Evolutionary conservation across 306 rosid genomes (phyloP).

Genomic region (Luffa acutangula): DNA sequence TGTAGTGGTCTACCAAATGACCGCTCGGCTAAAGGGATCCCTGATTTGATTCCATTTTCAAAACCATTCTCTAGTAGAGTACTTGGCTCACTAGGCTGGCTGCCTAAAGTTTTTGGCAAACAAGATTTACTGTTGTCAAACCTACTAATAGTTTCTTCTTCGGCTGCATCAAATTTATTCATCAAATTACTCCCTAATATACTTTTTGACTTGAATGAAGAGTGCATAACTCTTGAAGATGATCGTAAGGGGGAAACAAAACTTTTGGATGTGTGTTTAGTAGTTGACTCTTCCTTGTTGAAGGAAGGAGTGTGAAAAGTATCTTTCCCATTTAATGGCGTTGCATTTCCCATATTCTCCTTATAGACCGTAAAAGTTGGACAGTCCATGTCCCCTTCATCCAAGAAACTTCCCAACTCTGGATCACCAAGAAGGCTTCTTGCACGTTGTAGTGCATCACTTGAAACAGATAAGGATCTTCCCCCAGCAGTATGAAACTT

Average conservation of each 20-base stretch:
- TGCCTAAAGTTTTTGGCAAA: conserved; percentile 22
- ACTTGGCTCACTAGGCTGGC: conserved; percentile 10
- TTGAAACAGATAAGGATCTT: conserved; percentile 71
- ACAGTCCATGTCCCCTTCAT: conserved; percentile 29
- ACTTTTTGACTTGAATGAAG: conserved; percentile 26
- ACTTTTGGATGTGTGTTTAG: conserved; percentile 19
- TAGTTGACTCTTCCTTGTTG: conserved; percentile 7
- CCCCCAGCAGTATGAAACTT: conserved; percentile 83
- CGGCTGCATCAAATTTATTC: conserved; percentile 51
- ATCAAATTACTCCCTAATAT: conserved; percentile 53
- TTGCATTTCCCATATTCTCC: conserved; percentile 4
- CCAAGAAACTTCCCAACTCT: conserved; percentile 54
- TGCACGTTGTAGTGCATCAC: conserved; percentile 70
- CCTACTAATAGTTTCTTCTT: conserved; percentile 23
- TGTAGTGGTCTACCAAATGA: conserved; percentile 34
- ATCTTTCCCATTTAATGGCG: conserved; percentile 18
- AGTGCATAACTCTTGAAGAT: conserved; percentile 21
- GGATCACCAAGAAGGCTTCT: conserved; percentile 82
- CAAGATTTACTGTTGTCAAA: conserved; percentile 20
- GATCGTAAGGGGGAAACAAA: conserved; percentile 38
- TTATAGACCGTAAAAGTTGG: conserved; percentile 21
- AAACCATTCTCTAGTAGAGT: conserved; percentile 16
- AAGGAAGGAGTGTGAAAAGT: conserved; percentile 23
- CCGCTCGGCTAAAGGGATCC: conserved; percentile 20
- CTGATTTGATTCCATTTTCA: conserved; percentile 25